Evolutionary conservation across 345 rosid genomes (phyloP), one percentile per base, ranked within the genome.

Genomic region (Acer yangbiense): DNA sequence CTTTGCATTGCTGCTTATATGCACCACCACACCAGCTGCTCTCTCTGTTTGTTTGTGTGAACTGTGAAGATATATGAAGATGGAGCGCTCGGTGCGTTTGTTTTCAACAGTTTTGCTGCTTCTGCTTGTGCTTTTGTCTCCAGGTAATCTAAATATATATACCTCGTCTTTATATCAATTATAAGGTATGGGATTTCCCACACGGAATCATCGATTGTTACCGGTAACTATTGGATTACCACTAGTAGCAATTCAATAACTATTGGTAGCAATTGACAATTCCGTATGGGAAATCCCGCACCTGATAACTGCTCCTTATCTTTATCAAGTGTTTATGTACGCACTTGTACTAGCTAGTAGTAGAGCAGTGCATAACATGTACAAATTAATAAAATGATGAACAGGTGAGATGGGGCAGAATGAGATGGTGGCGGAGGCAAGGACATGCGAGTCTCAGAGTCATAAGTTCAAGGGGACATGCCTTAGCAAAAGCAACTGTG

Each of bases 361-460:
- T 32, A 32, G 35, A 32, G 5, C 35, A 32, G 35, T 32, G 35
- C 3, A 32, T 32, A 32, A 32, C 35, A 32, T 32, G 35, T 32
- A 32, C 35, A 32, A 32, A 32, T 32, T 58, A 58, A 58, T 58
- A 20, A 58, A 18, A 20, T 58, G 63, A 52, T 52, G 57, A 52
- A 6, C n/a, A 52, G 57, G 35, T 32, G 35, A 14, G 23, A 61
- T 65, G 77, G 68, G 55, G 23, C 63, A 72, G 75, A 81, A 73
- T 18, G 64, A 35, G 18, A 61, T 65, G 77, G 68, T 48, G 27
- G 81, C 58, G 2, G 86, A 87, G 73, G 87, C 80, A 1, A 84
- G 86, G 71, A 78, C 73, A 17, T 87, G 87, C 80, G 82, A 80
- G 86, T 76, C 86, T 7, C 78, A 75, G 50, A 87, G 89, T 78